Percentiles rank a stretch among this genome's conserved stretches.
Conservation (phyloP, 768 basidiomycete genomes). For the Mycena vitilis region DNA sequence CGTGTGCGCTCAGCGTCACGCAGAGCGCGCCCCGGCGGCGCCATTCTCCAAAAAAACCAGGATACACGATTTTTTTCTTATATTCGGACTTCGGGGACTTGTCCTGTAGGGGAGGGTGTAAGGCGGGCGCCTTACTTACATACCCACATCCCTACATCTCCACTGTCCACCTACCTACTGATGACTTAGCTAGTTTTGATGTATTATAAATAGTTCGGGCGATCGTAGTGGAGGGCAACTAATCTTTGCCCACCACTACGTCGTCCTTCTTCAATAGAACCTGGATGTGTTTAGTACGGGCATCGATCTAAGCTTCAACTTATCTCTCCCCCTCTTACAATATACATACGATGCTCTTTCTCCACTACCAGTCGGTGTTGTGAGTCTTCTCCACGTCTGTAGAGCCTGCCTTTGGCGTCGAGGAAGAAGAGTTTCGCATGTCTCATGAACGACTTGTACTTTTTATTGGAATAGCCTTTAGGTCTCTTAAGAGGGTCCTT, state of each 20-base stretch:
- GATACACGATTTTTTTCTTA: no score
- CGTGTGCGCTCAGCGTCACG: no score
- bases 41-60: no score
- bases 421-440: not conserved
- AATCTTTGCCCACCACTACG: conserved; percentile 2
- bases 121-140: no score
- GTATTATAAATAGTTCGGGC: no score
- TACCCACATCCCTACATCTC: no score
- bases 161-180: no score
- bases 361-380: conserved; percentile 14
- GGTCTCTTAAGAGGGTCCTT: not conserved
- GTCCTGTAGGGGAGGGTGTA: no score
- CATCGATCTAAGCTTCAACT: not conserved
- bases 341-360: conserved; percentile 20
- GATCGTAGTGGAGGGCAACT: not conserved
- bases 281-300: not conserved
- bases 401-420: not conserved
- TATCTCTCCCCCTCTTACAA: conserved; percentile 3
- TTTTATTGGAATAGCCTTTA: not conserved
- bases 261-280: conserved; percentile 1
- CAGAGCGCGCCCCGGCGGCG: no score
- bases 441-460: not conserved
- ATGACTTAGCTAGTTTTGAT: no score
- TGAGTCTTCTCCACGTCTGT: not conserved
- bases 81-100: no score